Conservation (phyloP, 2,329 filamentous ascomycete genomes). For the Aspergillus chevalieri region DNA sequence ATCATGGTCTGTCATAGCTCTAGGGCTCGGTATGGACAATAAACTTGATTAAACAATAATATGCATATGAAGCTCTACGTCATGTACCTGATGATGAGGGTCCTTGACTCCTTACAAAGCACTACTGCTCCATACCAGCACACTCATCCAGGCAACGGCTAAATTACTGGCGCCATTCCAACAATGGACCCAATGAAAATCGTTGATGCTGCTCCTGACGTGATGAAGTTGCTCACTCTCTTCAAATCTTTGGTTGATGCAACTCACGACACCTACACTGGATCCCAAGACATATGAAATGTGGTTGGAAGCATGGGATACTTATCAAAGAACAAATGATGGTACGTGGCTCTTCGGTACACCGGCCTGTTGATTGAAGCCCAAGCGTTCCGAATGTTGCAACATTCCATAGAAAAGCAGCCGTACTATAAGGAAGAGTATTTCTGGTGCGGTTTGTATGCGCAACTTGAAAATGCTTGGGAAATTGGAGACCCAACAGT, state of each 20-base stretch:
- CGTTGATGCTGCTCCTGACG: constrained; percentile 1
- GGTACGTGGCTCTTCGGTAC: constrained; percentile 1
- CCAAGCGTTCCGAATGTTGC: background rate
- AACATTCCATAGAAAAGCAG: background rate
- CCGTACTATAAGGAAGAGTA: background rate
- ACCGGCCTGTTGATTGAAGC: background rate
- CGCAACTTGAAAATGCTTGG: constrained; percentile 2
- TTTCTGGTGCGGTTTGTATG: constrained; percentile 5
- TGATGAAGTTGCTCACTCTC: background rate
- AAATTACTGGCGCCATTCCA: constrained; percentile 3
- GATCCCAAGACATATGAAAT: background rate
- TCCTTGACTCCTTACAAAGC: constrained; percentile 3
- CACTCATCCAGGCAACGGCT: constrained; percentile 1
- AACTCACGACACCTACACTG: background rate
- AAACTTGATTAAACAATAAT: background rate
- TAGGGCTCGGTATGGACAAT: no score
- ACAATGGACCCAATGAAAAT: constrained; percentile 1
- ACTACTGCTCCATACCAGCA: constrained; percentile 1
- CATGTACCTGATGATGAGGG: constrained; percentile 2
- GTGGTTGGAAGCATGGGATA: background rate
- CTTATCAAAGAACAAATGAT: background rate
- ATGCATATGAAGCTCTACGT: constrained; percentile 3
- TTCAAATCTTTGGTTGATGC: background rate
- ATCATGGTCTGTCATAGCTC: no score
- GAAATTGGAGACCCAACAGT: background rate